phyloP scores from a whole-genome alignment of 805 yeast species.

The Cyberlindnera subsufficiens region DNA sequence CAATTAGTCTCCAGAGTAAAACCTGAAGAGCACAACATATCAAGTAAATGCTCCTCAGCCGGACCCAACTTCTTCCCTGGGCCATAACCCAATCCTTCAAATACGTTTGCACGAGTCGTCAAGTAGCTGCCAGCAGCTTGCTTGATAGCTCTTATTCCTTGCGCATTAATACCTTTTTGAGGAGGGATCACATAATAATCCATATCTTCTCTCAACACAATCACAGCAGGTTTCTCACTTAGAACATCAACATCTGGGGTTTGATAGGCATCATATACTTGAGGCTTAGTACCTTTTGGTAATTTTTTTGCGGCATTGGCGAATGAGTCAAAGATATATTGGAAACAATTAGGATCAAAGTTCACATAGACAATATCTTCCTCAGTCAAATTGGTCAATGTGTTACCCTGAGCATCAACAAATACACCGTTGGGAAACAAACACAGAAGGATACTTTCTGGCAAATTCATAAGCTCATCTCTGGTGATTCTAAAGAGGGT shows the following conservation, averaged over 20 bases:
- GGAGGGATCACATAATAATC: conserved; percentile 92
- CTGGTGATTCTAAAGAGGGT: conserved; percentile 68
- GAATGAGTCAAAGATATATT: conserved; percentile 72
- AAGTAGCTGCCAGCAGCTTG: conserved; percentile 66
- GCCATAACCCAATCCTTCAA: conserved; percentile 71
- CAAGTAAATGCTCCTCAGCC: conserved; percentile 91
- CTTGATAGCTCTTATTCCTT: conserved; percentile 64
- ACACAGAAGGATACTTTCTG: conserved; percentile 83
- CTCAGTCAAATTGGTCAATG: conserved; percentile 73
- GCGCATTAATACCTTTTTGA: conserved; percentile 43
- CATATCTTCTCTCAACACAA: conserved; percentile 88
- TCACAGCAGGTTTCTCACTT: conserved; percentile 79
- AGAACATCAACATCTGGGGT: conserved; percentile 59
- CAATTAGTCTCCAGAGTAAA: conserved; percentile 60
- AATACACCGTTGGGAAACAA: conserved; percentile 89
- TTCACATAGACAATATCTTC: conserved; percentile 76
- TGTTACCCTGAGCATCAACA: conserved; percentile 68
- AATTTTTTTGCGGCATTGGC: conserved; percentile 62
- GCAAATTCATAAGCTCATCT: conserved; percentile 85
- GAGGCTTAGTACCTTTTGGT: conserved; percentile 33
- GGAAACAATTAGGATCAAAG: conserved; percentile 82
- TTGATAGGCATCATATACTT: conserved; percentile 28
- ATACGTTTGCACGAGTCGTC: conserved; percentile 52
- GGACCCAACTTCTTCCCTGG: conserved; percentile 59
- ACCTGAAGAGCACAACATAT: conserved; percentile 92